These are phyloP conservation scores for Myriosclerotinia duriaeana DNA, from an alignment of 2,329 filamentous ascomycete species.

Conservation along the genomic window DNA sequence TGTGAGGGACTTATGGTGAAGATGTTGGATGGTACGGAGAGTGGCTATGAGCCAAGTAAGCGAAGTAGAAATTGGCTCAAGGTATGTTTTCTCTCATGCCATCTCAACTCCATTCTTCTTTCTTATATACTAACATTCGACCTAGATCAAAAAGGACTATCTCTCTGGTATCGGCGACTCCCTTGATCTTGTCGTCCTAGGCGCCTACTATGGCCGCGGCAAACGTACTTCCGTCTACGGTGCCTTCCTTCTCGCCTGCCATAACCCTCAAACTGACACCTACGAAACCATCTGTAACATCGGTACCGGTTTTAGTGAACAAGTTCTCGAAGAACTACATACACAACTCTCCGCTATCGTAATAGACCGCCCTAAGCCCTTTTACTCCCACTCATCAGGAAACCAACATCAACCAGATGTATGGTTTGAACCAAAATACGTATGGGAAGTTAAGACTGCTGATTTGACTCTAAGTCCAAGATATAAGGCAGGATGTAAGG, in stretches of 20 bases:
- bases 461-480: constrained; percentile 89
- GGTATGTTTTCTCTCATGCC: constrained; percentile 48
- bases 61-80: constrained; percentile 98
- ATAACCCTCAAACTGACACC: constrained; percentile 73
- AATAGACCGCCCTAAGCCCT: constrained; percentile 90
- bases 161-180: constrained; percentile 91
- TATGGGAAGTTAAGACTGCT: constrained; percentile 98
- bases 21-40: constrained; percentile 92
- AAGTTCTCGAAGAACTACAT: constrained; percentile 86
- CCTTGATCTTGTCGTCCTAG: constrained; percentile 91
- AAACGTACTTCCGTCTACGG: constrained; percentile 96
- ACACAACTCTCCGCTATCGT: constrained; percentile 69
- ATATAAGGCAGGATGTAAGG: constrained; percentile 86
- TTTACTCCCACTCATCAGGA: constrained; percentile 81
- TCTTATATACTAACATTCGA: constrained; percentile 18
- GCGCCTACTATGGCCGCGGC: constrained; percentile 90
- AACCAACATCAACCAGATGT: constrained; percentile 95
- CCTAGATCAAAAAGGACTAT: constrained; percentile 94
- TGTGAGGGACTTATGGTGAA: constrained; percentile 99
- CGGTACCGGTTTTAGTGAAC: constrained; percentile 93
- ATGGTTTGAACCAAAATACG: constrained; percentile 92
- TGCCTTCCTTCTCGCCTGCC: constrained; percentile 91
- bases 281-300: constrained; percentile 99
- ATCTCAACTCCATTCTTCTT: neutral
- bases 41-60: constrained; percentile 93